phyloP scores from a whole-genome alignment of 2,329 filamentous ascomycete genomes.

The Westerdykella sp. region DNA sequence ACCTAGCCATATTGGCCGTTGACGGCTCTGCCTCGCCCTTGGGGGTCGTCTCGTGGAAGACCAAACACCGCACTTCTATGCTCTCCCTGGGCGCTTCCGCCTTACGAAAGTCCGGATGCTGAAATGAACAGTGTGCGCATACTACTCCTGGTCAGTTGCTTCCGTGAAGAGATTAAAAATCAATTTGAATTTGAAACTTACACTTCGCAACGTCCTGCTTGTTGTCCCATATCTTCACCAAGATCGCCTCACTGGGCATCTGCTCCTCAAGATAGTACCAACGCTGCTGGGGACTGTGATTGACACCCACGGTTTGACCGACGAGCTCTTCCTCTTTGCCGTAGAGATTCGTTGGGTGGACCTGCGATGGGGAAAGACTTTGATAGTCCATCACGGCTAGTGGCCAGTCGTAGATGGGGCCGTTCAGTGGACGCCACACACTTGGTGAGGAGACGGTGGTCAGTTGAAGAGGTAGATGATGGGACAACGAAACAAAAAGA shows the following conservation, averaged over 20 bases:
- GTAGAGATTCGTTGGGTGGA: constrained; percentile 5
- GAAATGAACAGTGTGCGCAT: constrained; percentile 5
- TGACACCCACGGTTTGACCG: constrained; percentile 5
- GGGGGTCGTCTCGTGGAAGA: not conserved
- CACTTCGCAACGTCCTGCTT: constrained; percentile 3
- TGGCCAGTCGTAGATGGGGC: constrained; percentile 9
- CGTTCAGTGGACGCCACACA: constrained; percentile 9
- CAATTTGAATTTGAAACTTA: not conserved
- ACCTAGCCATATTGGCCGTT: no score
- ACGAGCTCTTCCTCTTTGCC: constrained; percentile 1
- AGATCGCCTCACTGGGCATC: constrained; percentile 6
- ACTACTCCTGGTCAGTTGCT: not conserved
- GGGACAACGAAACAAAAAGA: not conserved
- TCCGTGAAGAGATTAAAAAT: no score
- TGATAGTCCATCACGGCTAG: constrained; percentile 9
- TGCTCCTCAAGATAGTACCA: constrained; percentile 13
- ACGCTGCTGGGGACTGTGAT: constrained; percentile 3
- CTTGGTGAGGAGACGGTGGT: not conserved
- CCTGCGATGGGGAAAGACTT: not conserved
- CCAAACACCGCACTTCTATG: constrained; percentile 4
- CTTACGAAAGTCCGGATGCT: not conserved
- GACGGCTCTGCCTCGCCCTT: no score
- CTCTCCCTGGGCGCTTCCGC: constrained; percentile 1
- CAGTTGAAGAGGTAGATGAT: not conserved
- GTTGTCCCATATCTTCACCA: constrained; percentile 16